A percentile compares a stretch with the other conserved stretches of the same genome.
These are phyloP conservation scores for Lodderomyces jiufengensis DNA, from an alignment of 1,139 yeast genomes.

Conservation along the genomic window DNA sequence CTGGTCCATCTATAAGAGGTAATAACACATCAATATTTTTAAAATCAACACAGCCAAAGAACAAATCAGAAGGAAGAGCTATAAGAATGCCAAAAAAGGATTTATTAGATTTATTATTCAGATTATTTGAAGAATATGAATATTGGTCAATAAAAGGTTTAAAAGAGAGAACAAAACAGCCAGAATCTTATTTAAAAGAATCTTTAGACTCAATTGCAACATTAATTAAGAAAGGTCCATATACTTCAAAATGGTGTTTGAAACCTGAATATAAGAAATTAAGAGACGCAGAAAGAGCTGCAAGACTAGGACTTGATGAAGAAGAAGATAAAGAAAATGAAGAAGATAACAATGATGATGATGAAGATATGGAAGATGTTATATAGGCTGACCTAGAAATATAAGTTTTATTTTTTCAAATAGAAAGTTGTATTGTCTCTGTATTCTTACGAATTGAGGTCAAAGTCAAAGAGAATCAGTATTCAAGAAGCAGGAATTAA, in stretches of 20 bases:
- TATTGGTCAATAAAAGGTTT: conserved; percentile 96
- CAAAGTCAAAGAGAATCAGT: too few species aligned
- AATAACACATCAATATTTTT: conserved; percentile 61
- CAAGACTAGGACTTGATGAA: conserved; percentile 45
- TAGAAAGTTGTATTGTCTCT: too few species aligned
- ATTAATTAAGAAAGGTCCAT: conserved; percentile 91
- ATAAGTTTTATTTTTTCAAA: not conserved
- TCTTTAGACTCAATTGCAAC: conserved; percentile 87
- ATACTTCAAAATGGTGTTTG: conserved; percentile 84
- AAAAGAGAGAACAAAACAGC: conserved; percentile 92
- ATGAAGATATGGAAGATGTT: conserved; percentile 38
- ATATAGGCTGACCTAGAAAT: conserved; percentile 6
- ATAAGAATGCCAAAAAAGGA: conserved; percentile 94
- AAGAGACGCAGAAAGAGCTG: conserved; percentile 75
- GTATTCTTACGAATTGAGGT: too few species aligned
- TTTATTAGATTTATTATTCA: conserved; percentile 80
- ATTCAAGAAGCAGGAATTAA: too few species aligned
- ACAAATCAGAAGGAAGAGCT: conserved; percentile 74
- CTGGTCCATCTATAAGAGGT: conserved; percentile 77
- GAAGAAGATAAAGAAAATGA: conserved; percentile 44
- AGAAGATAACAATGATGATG: conserved; percentile 44
- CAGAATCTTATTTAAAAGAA: conserved; percentile 89
- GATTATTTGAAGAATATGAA: conserved; percentile 89
- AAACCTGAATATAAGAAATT: conserved; percentile 86
- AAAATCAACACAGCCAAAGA: conserved; percentile 33